A percentile compares a stretch with the other conserved stretches of the same genome.
Conservation (phyloP, 306 rosid species). For the Prunus davidiana region DNA sequence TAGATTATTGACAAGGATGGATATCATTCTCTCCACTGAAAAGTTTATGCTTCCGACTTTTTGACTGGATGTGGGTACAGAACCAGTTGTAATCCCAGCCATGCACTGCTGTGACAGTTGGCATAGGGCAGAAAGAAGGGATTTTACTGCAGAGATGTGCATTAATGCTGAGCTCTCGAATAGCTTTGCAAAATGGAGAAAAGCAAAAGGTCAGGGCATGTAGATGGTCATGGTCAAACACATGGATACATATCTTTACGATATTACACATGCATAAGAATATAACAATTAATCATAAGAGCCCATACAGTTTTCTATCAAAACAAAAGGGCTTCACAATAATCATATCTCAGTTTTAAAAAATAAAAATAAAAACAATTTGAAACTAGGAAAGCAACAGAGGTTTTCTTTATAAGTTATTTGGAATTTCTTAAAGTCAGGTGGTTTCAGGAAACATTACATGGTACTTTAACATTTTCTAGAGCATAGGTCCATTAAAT, state of each 20-base stretch:
- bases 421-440: background rate
- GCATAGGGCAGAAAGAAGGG: conserved; percentile 87
- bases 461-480: background rate
- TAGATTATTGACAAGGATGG: conserved; percentile 85
- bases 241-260: background rate
- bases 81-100: conserved; percentile 51
- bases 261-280: background rate
- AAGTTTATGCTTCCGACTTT: conserved; percentile 83
- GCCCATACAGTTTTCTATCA: background rate
- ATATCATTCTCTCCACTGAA: conserved; percentile 95
- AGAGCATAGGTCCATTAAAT: background rate
- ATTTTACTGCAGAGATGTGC: conserved; percentile 86
- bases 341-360: background rate
- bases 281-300: background rate
- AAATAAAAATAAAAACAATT: background rate
- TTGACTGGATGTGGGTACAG: conserved; percentile 69
- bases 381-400: background rate
- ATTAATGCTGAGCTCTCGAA: conserved; percentile 96
- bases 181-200: conserved; percentile 52
- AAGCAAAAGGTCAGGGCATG: conserved; percentile 37
- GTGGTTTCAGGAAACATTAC: background rate
- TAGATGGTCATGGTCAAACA: background rate
- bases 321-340: background rate
- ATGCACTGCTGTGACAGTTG: conserved; percentile 89
- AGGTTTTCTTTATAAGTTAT: background rate